Percentiles rank a stretch among this genome's conserved stretches.
Evolutionary conservation across 192 early-diverging fungal genomes (phyloP).

Genomic region (Entomortierella lignicola): DNA sequence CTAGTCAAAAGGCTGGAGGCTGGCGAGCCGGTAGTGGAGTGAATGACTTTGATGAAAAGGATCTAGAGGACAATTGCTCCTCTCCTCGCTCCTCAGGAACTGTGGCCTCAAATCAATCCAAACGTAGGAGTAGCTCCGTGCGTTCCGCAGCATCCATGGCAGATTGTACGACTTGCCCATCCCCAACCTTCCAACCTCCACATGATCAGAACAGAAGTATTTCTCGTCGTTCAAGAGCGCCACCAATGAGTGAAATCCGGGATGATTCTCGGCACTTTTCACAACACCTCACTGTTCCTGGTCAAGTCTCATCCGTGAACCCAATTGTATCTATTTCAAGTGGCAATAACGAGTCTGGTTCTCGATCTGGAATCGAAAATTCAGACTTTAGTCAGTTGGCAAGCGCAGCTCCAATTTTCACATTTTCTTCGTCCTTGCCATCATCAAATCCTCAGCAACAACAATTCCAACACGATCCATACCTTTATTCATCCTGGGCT

Average conservation of each 20-base stretch:
- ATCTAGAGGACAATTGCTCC: background rate
- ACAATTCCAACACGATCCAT: background rate
- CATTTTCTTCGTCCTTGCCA: background rate
- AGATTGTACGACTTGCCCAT: constrained; percentile 17
- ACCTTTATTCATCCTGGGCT: constrained; percentile 20
- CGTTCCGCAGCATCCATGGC: constrained; percentile 9
- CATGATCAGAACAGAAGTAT: constrained; percentile 10
- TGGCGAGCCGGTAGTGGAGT: constrained; percentile 21
- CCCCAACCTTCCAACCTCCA: constrained; percentile 20
- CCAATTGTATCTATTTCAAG: constrained; percentile 7
- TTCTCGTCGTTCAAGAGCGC: constrained; percentile 9
- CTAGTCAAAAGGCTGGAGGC: constrained; percentile 7
- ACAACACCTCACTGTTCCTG: background rate
- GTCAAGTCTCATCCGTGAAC: background rate
- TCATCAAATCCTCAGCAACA: too few species aligned
- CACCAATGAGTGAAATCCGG: constrained; percentile 18
- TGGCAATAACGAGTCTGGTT: background rate
- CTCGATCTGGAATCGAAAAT: constrained; percentile 18
- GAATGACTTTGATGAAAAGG: constrained; percentile 17
- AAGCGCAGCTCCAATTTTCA: background rate
- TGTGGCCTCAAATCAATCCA: background rate
- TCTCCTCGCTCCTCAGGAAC: background rate
- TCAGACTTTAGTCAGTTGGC: background rate
- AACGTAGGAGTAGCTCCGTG: constrained; percentile 32
- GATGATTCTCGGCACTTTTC: background rate